Conservation (phyloP, 2,329 filamentous ascomycete species). For the Trichoderma citrinoviride region DNA sequence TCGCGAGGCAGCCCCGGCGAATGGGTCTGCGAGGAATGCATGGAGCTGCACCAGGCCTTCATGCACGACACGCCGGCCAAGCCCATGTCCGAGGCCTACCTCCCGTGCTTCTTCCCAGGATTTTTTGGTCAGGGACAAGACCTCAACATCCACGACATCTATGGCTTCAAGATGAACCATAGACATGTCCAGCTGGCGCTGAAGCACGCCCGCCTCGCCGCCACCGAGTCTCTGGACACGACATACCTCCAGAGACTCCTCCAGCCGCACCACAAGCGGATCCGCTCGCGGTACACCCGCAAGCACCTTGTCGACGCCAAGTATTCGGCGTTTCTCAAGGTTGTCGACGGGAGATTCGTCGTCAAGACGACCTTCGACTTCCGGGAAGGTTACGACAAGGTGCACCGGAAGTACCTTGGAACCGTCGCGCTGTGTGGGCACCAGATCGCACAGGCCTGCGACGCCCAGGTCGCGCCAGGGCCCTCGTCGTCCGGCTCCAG, state of each 20-base stretch:
- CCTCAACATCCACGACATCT: neutral
- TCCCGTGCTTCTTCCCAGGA: no score
- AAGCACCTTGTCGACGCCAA: neutral
- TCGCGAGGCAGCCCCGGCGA: neutral
- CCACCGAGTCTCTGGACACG: neutral
- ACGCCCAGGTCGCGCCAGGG: neutral
- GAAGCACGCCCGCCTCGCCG: neutral
- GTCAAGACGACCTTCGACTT: constrained; percentile 6
- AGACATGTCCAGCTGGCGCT: constrained; percentile 11
- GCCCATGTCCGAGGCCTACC: no score
- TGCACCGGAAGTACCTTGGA: neutral
- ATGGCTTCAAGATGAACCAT: neutral
- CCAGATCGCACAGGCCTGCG: neutral
- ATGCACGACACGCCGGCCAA: neutral
- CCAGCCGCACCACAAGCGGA: neutral
- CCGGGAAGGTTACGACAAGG: neutral
- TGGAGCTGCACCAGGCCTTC: neutral
- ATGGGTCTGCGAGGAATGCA: neutral
- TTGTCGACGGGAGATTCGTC: constrained; percentile 23
- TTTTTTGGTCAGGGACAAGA: no score
- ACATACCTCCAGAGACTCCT: constrained; percentile 16
- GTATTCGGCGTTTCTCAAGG: constrained; percentile 6
- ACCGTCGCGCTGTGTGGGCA: neutral
- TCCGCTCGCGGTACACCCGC: neutral
- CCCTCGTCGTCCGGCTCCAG: neutral